phyloP scores from a whole-genome alignment of 2,329 filamentous ascomycete genomes.

The Scedosporium aurantiacum region DNA sequence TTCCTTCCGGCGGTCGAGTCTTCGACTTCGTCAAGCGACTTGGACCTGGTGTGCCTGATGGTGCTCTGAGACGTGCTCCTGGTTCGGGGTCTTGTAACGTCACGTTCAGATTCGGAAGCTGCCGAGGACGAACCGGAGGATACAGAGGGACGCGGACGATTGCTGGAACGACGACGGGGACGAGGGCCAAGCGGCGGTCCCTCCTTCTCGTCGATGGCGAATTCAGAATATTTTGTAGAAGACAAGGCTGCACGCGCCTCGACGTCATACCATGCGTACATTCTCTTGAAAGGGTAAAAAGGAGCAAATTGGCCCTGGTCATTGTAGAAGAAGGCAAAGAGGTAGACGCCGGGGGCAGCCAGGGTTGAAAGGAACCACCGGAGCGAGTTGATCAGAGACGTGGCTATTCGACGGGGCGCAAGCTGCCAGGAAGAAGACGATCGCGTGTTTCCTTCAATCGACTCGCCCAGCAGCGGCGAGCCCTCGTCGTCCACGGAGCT shows the following conservation, averaged over 20 bases:
- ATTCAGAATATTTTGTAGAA: neutral
- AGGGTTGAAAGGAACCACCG: slow-evolving; percentile 70
- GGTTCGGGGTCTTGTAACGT: slow-evolving; percentile 22
- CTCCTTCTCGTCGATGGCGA: slow-evolving; percentile 15
- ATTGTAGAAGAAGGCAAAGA: slow-evolving; percentile 75
- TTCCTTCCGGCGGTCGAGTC: slow-evolving; percentile 24
- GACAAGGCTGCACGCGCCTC: slow-evolving; percentile 31
- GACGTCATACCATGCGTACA: slow-evolving; percentile 39
- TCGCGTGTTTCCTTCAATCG: slow-evolving; percentile 18
- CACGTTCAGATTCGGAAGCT: slow-evolving; percentile 62
- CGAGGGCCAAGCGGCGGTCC: slow-evolving; percentile 14
- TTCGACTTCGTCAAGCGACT: slow-evolving; percentile 27
- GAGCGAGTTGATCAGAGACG: slow-evolving; percentile 63
- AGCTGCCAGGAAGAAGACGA: slow-evolving; percentile 34
- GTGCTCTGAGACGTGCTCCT: slow-evolving; percentile 17
- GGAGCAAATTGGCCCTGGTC: slow-evolving; percentile 69
- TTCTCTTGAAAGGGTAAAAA: slow-evolving; percentile 58
- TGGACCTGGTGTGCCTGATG: slow-evolving; percentile 49
- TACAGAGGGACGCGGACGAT: slow-evolving; percentile 15
- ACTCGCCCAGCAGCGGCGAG: slow-evolving; percentile 44
- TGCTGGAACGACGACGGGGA: slow-evolving; percentile 3
- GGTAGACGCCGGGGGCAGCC: slow-evolving; percentile 67
- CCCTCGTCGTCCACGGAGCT: slow-evolving; percentile 52
- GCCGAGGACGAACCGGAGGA: slow-evolving; percentile 45
- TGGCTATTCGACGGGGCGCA: slow-evolving; percentile 59